phyloP scores from a whole-genome alignment of 371 early-diverging fungal genomes.

The Apophysomyces trapeziformis region DNA sequence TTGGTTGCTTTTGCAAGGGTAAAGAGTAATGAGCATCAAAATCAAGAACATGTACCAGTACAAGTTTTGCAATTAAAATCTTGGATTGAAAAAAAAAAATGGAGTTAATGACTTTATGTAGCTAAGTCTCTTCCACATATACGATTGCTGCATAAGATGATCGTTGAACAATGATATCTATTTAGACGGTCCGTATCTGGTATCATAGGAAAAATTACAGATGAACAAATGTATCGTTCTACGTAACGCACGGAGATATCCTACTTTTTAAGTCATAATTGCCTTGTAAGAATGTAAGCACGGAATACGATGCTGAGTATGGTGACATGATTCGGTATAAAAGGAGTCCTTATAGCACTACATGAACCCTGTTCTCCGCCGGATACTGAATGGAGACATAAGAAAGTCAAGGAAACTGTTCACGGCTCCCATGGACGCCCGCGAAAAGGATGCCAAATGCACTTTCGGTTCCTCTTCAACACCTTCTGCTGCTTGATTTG shows the following conservation, averaged over 20 bases:
- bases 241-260: no score
- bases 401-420: background rate
- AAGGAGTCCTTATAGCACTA: background rate
- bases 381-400: background rate
- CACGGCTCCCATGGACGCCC: background rate
- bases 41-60: background rate
- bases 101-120: no score
- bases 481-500: background rate
- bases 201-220: no score
- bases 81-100: no score
- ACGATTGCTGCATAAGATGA: no score
- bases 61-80: no score
- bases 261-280: no score
- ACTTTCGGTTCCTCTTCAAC: background rate
- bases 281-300: no score
- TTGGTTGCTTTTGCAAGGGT: slow-evolving; percentile 2
- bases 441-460: background rate
- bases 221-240: no score
- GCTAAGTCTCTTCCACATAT: no score
- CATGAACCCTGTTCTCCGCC: background rate
- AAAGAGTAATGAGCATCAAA: background rate
- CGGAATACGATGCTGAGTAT: background rate
- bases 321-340: background rate
- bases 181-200: no score
- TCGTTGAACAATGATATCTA: no score